These are phyloP conservation scores for Podaxis sp. DNA, from an alignment of 768 basidiomycete species.

Conservation along the genomic window DNA sequence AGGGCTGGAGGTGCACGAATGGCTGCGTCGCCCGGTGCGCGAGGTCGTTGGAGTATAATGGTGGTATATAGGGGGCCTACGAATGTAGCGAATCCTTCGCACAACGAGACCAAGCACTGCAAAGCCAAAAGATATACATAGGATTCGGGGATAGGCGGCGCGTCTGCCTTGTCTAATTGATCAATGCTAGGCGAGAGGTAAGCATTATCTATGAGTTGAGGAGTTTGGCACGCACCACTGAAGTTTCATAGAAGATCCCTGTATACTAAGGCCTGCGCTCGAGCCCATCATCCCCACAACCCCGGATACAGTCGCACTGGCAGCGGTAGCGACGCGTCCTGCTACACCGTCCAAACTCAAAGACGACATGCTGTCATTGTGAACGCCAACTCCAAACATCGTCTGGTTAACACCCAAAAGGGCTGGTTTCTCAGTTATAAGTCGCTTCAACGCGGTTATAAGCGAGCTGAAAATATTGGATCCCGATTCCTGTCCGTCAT, in stretches of 20 bases:
- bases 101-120: conserved; percentile 83
- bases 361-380: conserved; percentile 40
- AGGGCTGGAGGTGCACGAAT: conserved; percentile 75
- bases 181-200: conserved; percentile 67
- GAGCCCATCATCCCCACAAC: conserved; percentile 85
- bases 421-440: conserved; percentile 87
- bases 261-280: conserved; percentile 67
- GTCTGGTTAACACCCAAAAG: conserved; percentile 78
- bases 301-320: conserved; percentile 80
- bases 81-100: conserved; percentile 80
- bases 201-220: conserved; percentile 3
- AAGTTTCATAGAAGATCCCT: conserved; percentile 80
- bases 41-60: conserved; percentile 65
- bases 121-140: conserved; percentile 92
- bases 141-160: conserved; percentile 89
- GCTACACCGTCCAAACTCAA: conserved; percentile 68
- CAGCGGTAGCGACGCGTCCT: conserved; percentile 84
- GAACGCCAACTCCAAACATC: conserved; percentile 78
- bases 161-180: conserved; percentile 96
- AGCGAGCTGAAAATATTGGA: conserved; percentile 77
- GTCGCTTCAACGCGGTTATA: conserved; percentile 79
- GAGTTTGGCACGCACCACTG: conserved; percentile 64
- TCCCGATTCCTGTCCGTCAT: conserved; percentile 60
- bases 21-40: conserved; percentile 59
- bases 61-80: conserved; percentile 74